A percentile compares a stretch with the other conserved stretches of the same genome.
Conservation (phyloP, 1,139 yeast species). For the Geotrichum fermentans region DNA sequence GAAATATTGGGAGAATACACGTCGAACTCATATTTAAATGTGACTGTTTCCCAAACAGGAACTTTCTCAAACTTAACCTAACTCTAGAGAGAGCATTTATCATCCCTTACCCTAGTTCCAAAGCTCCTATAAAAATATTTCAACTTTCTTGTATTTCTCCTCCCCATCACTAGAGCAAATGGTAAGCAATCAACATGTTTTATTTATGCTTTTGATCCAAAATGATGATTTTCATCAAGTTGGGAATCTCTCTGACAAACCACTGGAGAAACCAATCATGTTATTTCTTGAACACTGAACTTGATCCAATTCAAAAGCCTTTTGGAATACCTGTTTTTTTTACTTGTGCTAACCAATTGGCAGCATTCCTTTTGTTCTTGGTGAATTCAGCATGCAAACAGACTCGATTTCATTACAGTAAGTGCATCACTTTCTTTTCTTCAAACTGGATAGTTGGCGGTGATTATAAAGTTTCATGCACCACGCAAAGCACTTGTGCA, state of each 20-base stretch:
- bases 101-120: neutral
- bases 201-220: neutral
- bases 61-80: neutral
- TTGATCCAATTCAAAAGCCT: neutral
- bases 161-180: neutral
- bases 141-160: no score
- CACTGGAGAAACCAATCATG: constrained; percentile 31
- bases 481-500: constrained; percentile 31
- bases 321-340: no score
- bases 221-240: constrained; percentile 33
- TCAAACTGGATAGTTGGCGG: constrained; percentile 17
- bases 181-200: no score
- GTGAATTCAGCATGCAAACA: no score
- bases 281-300: constrained; percentile 31
- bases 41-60: constrained; percentile 2
- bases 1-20: no score
- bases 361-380: no score
- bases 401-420: no score
- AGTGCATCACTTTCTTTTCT: neutral
- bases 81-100: neutral
- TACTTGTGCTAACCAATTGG: no score
- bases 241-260: constrained; percentile 41
- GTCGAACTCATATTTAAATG: no score
- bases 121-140: neutral
- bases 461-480: constrained; percentile 37